Conservation (phyloP, 1,139 yeast species). For the Trichomonascaceae sp. region DNA sequence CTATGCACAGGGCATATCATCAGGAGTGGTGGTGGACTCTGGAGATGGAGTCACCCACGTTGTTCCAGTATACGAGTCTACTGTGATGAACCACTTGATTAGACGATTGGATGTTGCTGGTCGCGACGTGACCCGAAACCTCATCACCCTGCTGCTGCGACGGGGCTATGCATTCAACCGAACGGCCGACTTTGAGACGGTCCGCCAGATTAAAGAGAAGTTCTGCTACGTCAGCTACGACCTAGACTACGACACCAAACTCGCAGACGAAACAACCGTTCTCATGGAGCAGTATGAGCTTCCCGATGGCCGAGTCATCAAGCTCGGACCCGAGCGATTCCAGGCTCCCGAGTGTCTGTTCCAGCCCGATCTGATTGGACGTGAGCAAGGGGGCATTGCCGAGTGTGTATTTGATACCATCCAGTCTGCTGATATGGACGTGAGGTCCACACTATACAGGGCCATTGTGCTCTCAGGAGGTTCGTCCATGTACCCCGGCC, state of each 20-base stretch:
- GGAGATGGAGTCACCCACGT: slow-evolving; percentile 94
- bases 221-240: slow-evolving; percentile 92
- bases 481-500: slow-evolving; percentile 96
- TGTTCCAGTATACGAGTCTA: slow-evolving; percentile 95
- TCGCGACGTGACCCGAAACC: slow-evolving; percentile 90
- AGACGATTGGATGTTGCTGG: slow-evolving; percentile 95
- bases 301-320: slow-evolving; percentile 92
- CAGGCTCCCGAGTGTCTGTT: slow-evolving; percentile 97
- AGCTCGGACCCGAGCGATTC: slow-evolving; percentile 90
- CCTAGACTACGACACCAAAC: slow-evolving; percentile 71
- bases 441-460: slow-evolving; percentile 75
- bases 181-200: slow-evolving; percentile 97
- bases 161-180: slow-evolving; percentile 97
- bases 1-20: slow-evolving; percentile 91
- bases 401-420: slow-evolving; percentile 84
- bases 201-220: slow-evolving; percentile 93
- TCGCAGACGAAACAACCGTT: slow-evolving; percentile 89
- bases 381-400: slow-evolving; percentile 95
- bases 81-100: slow-evolving; percentile 85
- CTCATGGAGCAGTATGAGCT: slow-evolving; percentile 83
- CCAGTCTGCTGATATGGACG: slow-evolving; percentile 89
- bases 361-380: slow-evolving; percentile 95
- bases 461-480: slow-evolving; percentile 96
- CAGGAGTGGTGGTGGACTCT: slow-evolving; percentile 98
- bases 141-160: slow-evolving; percentile 79